Evolutionary conservation across 768 basidiomycete species (phyloP), one percentile per base, ranked within the genome.

Genomic region (Tulasnella sp.): DNA sequence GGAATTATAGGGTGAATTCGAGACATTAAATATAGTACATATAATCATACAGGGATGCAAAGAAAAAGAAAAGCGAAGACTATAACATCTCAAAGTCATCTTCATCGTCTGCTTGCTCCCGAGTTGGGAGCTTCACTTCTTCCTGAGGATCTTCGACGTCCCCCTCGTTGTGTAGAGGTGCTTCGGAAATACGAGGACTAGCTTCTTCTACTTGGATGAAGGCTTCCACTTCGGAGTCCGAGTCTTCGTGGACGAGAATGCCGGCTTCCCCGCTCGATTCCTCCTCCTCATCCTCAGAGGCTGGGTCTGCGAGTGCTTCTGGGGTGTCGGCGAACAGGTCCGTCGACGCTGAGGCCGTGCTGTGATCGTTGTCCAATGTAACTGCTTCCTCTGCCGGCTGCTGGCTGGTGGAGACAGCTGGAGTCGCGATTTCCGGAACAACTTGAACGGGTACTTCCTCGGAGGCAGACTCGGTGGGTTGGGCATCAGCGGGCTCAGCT

Each of bases 81-180:
- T 67, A 67, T 67, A 67, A 29, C 61, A 67, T 67, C 61, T 67
- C 61, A 32, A 67, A 67, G 61, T 67, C 61, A 13, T 67, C 61
- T 29, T 26, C 61, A 32, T 67, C 61, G 16, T 67, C 61, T 13
- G 13, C 61, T 11, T 67, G 61, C 13, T 29, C n/a, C n/a, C 5
- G 26, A 26, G 26, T 32, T 67, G 61, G 61, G 13, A 51, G 48
- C 9, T 67, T 32, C n/a, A 67, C 32, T 26, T 9, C 29, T 29
- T 26, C 61, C 13, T 11, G 61, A 32, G 61, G 5, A 29, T 4
- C 26, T 32, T 32, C 61, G 11, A 67, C 61, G 26, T 67, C 61
- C 26, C 13, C 61, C 9, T 67, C 61, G 2, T n/a, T 32, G 15
- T 67, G 29, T 13, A 67, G 32, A 5, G 15, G 26, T 5, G 61